Base-by-base conservation (phyloP, 495 filamentous ascomycete genomes). In the Penicillium robsamsonii region DNA sequence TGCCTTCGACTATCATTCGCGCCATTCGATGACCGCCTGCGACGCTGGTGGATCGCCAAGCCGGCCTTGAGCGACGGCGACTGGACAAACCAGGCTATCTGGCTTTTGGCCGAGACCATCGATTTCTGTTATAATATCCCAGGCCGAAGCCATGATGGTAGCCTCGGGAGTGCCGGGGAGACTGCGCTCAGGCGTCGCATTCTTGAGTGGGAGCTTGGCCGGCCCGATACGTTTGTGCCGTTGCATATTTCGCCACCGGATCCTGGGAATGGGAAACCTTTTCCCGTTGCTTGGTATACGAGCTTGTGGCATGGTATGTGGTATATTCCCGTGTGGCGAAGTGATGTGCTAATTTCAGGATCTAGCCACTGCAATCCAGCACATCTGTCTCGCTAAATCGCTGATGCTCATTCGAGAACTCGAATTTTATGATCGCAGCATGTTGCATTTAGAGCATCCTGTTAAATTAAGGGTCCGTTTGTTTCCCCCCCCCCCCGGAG, bases 81-180 rank as follows among this genome's bases (percentile, higher is more conserved):
- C 58, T 75, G 74, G 70, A 66, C 73, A 0, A 71, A 74, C 38
- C 64, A 58, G 12, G 72, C 72, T 1, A 65, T 77, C 13, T 77
- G 74, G 74, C 50, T 77, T 15, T 53, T 75, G 10, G 74, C 74
- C 3, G 71, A 73, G 50, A 74, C 74, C 0, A 64, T 77, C 22
- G 73, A 75, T 20, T 66, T 70, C 37, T 75, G 72, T 24, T 77
- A 70, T 46, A 69, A 69, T 58, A 48, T 60, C 15, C 54, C 60
- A 0, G 63, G 66, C 1, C 58, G 54, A 2, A 62, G 64, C 20
- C 57, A 62, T 22, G 63, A 61, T 3, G 56, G 53, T 11, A 56
- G 62, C 6, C 33, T 67, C 3, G 61, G 58, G 7, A n/a, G 57
- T 37, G 58, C 50, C 11, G 59, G 60, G 8, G 62, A 64, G 33